Conservation (phyloP, 2,329 filamentous ascomycete genomes). For the Penicillium freii region DNA sequence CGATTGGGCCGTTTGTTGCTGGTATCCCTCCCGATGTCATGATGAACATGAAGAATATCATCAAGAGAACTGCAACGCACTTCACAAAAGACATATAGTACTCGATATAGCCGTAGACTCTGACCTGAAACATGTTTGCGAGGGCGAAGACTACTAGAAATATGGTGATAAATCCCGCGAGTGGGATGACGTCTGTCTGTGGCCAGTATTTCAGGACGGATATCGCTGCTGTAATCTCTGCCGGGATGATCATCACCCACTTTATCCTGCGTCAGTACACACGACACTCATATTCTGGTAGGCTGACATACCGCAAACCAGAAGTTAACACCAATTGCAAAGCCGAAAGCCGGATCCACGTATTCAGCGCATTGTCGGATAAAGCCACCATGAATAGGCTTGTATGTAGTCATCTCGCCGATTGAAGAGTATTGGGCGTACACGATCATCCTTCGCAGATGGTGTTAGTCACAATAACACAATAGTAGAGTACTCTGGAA, state of each 20-base stretch:
- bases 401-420: conserved; percentile 34
- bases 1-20: conserved; percentile 34
- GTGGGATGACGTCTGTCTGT: conserved; percentile 24
- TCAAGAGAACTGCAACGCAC: conserved; percentile 30
- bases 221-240: conserved; percentile 37
- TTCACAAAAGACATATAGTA: conserved; percentile 36
- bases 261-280: conserved; percentile 2
- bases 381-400: conserved; percentile 36
- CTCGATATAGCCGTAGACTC: conserved; percentile 33
- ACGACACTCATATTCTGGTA: background rate
- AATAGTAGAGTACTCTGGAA: background rate
- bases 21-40: conserved; percentile 37
- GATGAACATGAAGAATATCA: conserved; percentile 38
- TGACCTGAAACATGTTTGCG: conserved; percentile 30
- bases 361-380: conserved; percentile 35
- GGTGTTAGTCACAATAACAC: background rate
- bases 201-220: conserved; percentile 36
- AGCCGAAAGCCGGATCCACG: conserved; percentile 35
- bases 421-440: conserved; percentile 36
- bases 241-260: conserved; percentile 36
- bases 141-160: conserved; percentile 30
- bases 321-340: conserved; percentile 37
- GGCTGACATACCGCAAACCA: conserved; percentile 29
- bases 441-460: conserved; percentile 28
- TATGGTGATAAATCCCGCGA: conserved; percentile 36